These are phyloP conservation scores for Cyclotella distinguenda DNA, from an alignment of 108 stramenopile species.

Conservation along the genomic window DNA sequence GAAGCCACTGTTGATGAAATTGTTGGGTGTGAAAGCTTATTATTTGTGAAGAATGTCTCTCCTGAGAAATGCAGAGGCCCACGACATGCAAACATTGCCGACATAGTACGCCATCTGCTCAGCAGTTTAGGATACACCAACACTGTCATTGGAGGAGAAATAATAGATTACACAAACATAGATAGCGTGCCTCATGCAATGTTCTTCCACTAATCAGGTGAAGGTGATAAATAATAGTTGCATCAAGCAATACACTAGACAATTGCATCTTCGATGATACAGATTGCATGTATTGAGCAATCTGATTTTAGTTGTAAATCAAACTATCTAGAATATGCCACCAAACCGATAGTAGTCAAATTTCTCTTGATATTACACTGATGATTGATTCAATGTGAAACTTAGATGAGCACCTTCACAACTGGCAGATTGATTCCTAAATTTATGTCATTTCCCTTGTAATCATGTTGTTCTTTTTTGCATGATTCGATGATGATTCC, in stretches of 20 bases:
- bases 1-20: not conserved
- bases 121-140: conserved; percentile 37
- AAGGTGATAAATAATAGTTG: conserved; percentile 37
- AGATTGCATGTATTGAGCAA: conserved; percentile 20
- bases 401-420: too few relatives aligned
- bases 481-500: too few relatives aligned
- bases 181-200: conserved; percentile 31
- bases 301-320: too few relatives aligned
- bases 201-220: conserved; percentile 61
- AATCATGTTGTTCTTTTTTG: too few relatives aligned
- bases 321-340: too few relatives aligned
- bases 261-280: conserved; percentile 26
- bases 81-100: conserved; percentile 72
- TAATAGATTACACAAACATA: conserved; percentile 55
- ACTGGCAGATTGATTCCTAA: too few relatives aligned
- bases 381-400: too few relatives aligned
- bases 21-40: conserved; percentile 6
- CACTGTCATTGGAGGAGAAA: conserved; percentile 66
- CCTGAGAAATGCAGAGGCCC: conserved; percentile 72
- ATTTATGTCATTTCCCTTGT: too few relatives aligned
- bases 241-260: conserved; percentile 20
- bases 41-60: conserved; percentile 70
- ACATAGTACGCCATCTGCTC: conserved; percentile 53
- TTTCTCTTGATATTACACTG: too few relatives aligned
- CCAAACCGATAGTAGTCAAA: too few relatives aligned